Evolutionary conservation across 768 basidiomycete species (phyloP).

Genomic region (Cystobasidium tubakii): DNA sequence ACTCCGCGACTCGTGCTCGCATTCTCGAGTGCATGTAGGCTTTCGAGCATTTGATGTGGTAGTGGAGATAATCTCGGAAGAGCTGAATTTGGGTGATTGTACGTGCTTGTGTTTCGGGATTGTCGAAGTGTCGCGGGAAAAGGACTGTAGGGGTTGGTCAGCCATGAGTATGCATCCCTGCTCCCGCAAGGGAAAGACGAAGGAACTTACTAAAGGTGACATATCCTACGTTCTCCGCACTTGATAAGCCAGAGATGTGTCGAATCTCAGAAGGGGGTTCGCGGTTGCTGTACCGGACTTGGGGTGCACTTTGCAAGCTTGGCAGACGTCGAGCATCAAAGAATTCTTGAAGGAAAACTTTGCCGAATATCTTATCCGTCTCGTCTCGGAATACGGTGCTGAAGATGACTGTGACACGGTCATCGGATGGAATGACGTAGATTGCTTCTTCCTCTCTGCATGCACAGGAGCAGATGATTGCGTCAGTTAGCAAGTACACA

Average conservation of each 20-base stretch:
- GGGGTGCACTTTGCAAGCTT: slow-evolving; percentile 90
- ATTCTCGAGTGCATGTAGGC: slow-evolving; percentile 99
- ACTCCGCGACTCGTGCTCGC: slow-evolving; percentile 86
- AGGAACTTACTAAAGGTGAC: slow-evolving; percentile 67
- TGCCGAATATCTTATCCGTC: slow-evolving; percentile 92
- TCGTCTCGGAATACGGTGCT: slow-evolving; percentile 95
- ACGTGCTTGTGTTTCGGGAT: slow-evolving; percentile 60
- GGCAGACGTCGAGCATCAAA: slow-evolving; percentile 94
- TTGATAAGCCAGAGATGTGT: slow-evolving; percentile 66
- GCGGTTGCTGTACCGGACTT: slow-evolving; percentile 87
- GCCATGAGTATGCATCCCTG: background rate
- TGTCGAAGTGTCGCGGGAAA: slow-evolving; percentile 89
- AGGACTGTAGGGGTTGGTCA: slow-evolving; percentile 56
- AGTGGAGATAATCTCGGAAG: slow-evolving; percentile 98
- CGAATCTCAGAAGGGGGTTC: slow-evolving; percentile 96
- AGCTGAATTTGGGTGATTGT: slow-evolving; percentile 93
- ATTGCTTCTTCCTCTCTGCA: slow-evolving; percentile 74
- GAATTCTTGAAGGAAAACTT: slow-evolving; percentile 99
- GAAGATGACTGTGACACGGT: slow-evolving; percentile 96
- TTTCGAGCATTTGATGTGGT: slow-evolving; percentile 76
- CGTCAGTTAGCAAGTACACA: background rate
- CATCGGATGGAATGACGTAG: slow-evolving; percentile 83
- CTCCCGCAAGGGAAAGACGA: too few species aligned
- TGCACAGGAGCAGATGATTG: background rate
- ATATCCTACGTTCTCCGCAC: slow-evolving; percentile 84